Evolutionary conservation across 495 filamentous ascomycete species (phyloP).

Genomic region (Aspergillus olivimuriae): DNA sequence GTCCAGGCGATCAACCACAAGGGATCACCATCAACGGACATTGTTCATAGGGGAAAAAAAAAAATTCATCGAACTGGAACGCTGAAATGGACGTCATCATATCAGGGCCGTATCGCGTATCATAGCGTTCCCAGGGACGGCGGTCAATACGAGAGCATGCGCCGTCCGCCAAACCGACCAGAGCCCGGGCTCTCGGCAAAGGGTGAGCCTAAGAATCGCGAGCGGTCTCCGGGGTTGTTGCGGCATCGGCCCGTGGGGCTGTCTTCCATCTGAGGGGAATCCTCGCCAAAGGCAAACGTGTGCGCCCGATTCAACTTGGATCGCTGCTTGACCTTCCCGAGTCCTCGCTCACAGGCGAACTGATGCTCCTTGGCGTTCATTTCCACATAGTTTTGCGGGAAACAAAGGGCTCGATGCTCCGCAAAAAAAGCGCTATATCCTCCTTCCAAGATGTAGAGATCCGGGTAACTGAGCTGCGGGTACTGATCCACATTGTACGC

Average conservation of each 20-base stretch:
- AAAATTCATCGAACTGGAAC: neutral
- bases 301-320: slow-evolving; percentile 80
- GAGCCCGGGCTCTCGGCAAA: slow-evolving; percentile 48
- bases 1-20: too few species aligned
- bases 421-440: slow-evolving; percentile 92
- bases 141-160: slow-evolving; percentile 65
- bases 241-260: slow-evolving; percentile 68
- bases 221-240: slow-evolving; percentile 27
- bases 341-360: slow-evolving; percentile 84
- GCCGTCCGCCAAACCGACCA: slow-evolving; percentile 52
- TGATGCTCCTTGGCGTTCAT: slow-evolving; percentile 89
- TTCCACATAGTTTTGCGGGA: slow-evolving; percentile 89
- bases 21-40: too few species aligned
- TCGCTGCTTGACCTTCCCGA: slow-evolving; percentile 80
- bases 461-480: slow-evolving; percentile 83
- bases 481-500: slow-evolving; percentile 74
- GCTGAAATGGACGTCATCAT: neutral
- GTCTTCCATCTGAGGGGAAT: slow-evolving; percentile 62
- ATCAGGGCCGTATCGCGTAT: too few species aligned
- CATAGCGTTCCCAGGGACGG: too few species aligned
- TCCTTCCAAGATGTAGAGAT: slow-evolving; percentile 94
- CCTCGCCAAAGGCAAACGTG: slow-evolving; percentile 86
- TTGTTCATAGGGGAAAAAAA: too few species aligned
- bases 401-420: slow-evolving; percentile 70
- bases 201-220: slow-evolving; percentile 39